phyloP scores from a whole-genome alignment of 805 yeast species.

The Yamadazyma nakazawae region DNA sequence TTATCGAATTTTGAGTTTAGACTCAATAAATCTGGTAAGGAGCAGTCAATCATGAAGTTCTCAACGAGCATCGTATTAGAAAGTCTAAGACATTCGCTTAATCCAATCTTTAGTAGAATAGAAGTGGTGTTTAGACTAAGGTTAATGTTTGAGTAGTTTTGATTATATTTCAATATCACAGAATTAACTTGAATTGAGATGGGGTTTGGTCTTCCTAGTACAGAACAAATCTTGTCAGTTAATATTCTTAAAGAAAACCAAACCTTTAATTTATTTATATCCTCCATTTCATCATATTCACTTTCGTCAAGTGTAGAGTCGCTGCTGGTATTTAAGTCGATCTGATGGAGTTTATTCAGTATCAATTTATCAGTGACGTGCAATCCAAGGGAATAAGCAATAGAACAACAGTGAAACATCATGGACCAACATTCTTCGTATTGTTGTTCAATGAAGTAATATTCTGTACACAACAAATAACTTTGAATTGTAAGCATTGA shows the following conservation, averaged over 20 bases:
- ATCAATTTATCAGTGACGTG: constrained; percentile 41
- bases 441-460: constrained; percentile 45
- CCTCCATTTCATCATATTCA: constrained; percentile 34
- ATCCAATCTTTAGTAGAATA: constrained; percentile 42
- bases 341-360: constrained; percentile 15
- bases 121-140: constrained; percentile 22
- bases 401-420: constrained; percentile 47
- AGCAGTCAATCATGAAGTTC: constrained; percentile 46
- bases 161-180: constrained; percentile 22
- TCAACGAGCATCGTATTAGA: constrained; percentile 51
- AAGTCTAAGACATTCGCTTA: constrained; percentile 47
- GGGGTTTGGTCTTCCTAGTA: constrained; percentile 54
- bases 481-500: constrained; percentile 48
- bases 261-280: constrained; percentile 37
- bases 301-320: constrained; percentile 15
- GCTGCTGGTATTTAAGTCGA: constrained; percentile 9
- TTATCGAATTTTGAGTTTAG: constrained; percentile 40
- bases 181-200: constrained; percentile 42
- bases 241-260: constrained; percentile 51
- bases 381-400: constrained; percentile 50
- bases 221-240: constrained; percentile 48
- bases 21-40: constrained; percentile 35
- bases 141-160: constrained; percentile 16
- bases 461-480: constrained; percentile 50
- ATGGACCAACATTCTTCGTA: constrained; percentile 53